A percentile compares a stretch with the other conserved stretches of the same genome.
Evolutionary conservation across 2,329 filamentous ascomycete genomes (phyloP).

Genomic region (Mollisiaceae sp.): DNA sequence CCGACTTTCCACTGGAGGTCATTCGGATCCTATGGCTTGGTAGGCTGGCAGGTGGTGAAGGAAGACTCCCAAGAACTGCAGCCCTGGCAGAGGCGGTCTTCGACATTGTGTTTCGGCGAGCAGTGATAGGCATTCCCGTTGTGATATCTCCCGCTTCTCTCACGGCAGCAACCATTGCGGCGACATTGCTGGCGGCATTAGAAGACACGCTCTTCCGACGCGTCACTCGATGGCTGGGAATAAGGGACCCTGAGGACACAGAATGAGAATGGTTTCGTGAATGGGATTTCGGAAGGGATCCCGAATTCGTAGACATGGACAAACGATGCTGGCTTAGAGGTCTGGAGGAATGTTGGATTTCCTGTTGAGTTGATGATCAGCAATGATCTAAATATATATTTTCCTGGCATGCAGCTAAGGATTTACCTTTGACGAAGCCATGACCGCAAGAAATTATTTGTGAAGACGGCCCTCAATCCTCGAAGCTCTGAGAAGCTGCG

Average conservation of each 20-base stretch:
- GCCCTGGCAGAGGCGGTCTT: slow-evolving; percentile 62
- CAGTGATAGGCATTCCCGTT: slow-evolving; percentile 61
- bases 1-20: slow-evolving; percentile 54
- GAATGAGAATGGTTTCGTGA: slow-evolving; percentile 80
- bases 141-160: slow-evolving; percentile 66
- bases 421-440: slow-evolving; percentile 68
- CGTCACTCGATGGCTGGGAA: slow-evolving; percentile 83
- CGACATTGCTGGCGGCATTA: slow-evolving; percentile 72
- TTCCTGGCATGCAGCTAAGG: slow-evolving; percentile 37
- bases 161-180: slow-evolving; percentile 75
- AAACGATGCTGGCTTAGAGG: slow-evolving; percentile 69
- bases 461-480: slow-evolving; percentile 43
- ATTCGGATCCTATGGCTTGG: slow-evolving; percentile 59
- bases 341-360: slow-evolving; percentile 69
- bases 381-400: slow-evolving; percentile 40
- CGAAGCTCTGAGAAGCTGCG: slow-evolving; percentile 43
- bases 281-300: slow-evolving; percentile 57
- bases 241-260: slow-evolving; percentile 76
- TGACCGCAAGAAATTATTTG: slow-evolving; percentile 47
- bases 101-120: slow-evolving; percentile 71
- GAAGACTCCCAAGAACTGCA: slow-evolving; percentile 60
- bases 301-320: slow-evolving; percentile 60
- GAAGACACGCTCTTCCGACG: slow-evolving; percentile 92
- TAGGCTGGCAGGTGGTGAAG: slow-evolving; percentile 71
- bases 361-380: slow-evolving; percentile 51